Evolutionary conservation across 2,329 filamentous ascomycete genomes (phyloP).

Genomic region (Didymella sp.): DNA sequence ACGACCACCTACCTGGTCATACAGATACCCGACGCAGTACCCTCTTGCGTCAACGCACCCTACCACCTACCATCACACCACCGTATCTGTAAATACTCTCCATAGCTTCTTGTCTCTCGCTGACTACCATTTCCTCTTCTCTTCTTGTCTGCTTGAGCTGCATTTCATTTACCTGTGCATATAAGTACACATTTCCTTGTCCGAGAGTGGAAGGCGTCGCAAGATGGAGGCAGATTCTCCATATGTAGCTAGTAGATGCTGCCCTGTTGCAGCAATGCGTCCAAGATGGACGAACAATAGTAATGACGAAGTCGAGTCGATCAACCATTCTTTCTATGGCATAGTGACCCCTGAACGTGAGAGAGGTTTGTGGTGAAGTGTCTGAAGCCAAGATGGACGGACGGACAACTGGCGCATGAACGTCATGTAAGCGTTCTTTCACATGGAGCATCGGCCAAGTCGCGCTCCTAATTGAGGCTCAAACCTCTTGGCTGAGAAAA

Average conservation of each 20-base stretch:
- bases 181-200: slow-evolving; percentile 22
- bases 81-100: slow-evolving; percentile 23
- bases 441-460: slow-evolving; percentile 5
- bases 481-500: slow-evolving; percentile 13
- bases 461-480: slow-evolving; percentile 13
- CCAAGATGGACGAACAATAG: slow-evolving; percentile 18
- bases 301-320: slow-evolving; percentile 18
- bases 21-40: slow-evolving; percentile 47
- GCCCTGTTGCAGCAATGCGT: slow-evolving; percentile 18
- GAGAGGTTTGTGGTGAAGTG: not conserved
- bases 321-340: not conserved
- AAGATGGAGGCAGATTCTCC: slow-evolving; percentile 12
- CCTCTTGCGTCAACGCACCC: slow-evolving; percentile 14
- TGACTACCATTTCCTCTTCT: slow-evolving; percentile 17
- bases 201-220: slow-evolving; percentile 11
- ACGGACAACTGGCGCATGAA: slow-evolving; percentile 6
- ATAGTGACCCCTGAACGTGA: not conserved
- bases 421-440: not conserved
- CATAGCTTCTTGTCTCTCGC: slow-evolving; percentile 15
- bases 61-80: slow-evolving; percentile 7
- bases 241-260: slow-evolving; percentile 18
- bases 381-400: not conserved
- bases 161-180: slow-evolving; percentile 19
- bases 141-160: slow-evolving; percentile 18
- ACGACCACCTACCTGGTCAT: slow-evolving; percentile 37